Evolutionary conservation across 305 asterid species (phyloP).

Genomic region (Caryopteris hybrid): DNA sequence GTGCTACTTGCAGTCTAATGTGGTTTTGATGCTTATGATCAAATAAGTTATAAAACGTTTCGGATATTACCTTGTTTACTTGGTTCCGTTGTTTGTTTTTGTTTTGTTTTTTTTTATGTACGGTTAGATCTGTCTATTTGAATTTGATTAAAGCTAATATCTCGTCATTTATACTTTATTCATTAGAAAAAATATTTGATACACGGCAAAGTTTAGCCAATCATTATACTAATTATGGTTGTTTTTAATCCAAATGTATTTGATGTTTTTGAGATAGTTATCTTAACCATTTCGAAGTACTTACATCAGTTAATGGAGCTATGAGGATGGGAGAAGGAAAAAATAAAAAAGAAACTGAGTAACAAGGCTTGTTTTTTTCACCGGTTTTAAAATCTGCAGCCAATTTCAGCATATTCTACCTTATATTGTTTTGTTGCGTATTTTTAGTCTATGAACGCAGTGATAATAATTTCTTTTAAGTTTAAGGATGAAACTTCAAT

Average conservation of each 20-base stretch:
- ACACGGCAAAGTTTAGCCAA: neutral
- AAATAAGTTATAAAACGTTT: neutral
- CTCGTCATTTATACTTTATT: neutral
- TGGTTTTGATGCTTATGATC: slow-evolving; percentile 1
- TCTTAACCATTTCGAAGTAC: neutral
- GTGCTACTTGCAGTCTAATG: too few relatives aligned
- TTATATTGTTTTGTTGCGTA: neutral
- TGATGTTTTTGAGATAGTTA: neutral
- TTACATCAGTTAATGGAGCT: neutral
- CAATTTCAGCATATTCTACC: neutral
- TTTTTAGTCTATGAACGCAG: neutral
- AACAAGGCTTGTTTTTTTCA: neutral
- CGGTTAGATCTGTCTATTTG: neutral
- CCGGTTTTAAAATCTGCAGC: neutral
- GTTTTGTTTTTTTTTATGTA: neutral
- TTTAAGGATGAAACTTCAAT: neutral
- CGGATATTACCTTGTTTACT: neutral
- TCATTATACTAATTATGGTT: neutral
- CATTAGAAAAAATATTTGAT: neutral
- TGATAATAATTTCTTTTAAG: neutral
- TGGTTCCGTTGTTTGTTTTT: too few relatives aligned
- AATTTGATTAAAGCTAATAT: neutral
- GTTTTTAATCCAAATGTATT: neutral
- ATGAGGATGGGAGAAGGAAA: neutral
- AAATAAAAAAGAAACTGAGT: neutral